Evolutionary conservation across 179 eudicot genomes (phyloP).

Genomic region (Beta macrorhiza): DNA sequence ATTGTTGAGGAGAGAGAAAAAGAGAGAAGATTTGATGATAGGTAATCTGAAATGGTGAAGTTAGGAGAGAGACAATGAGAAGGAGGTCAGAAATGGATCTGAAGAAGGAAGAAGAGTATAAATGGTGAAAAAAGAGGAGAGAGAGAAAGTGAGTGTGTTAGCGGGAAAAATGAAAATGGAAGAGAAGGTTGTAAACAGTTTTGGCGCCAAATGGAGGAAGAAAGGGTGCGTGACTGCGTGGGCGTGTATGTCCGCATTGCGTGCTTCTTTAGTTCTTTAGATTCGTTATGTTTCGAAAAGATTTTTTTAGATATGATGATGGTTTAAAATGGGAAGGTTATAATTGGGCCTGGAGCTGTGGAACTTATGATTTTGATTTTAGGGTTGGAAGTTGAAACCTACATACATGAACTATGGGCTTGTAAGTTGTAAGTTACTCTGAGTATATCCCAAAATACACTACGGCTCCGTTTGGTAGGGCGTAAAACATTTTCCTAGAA

Average conservation of each 20-base stretch:
- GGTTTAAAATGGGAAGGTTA: no score
- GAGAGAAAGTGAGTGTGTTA: not conserved
- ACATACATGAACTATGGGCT: not conserved
- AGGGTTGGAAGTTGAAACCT: not conserved
- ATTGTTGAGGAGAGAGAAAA: constrained; percentile 24
- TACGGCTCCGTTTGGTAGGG: no score
- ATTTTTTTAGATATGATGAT: not conserved
- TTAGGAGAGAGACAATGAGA: not conserved
- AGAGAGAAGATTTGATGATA: not conserved
- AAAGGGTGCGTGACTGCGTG: not conserved
- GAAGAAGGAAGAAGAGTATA: not conserved
- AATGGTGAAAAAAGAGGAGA: not conserved
- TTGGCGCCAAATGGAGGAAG: constrained; percentile 24
- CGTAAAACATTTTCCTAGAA: no score
- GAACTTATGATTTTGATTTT: no score
- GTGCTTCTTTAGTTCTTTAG: not conserved
- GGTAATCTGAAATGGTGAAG: not conserved
- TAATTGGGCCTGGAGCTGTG: not conserved
- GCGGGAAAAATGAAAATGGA: constrained; percentile 33
- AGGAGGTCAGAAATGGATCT: not conserved
- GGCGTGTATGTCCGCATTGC: not conserved
- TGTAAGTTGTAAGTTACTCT: no score
- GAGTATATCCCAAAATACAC: not conserved
- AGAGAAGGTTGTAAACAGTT: not conserved
- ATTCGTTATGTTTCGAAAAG: not conserved